phyloP scores from a whole-genome alignment of 495 filamentous ascomycete genomes.

The Penicilliopsis zonata region DNA sequence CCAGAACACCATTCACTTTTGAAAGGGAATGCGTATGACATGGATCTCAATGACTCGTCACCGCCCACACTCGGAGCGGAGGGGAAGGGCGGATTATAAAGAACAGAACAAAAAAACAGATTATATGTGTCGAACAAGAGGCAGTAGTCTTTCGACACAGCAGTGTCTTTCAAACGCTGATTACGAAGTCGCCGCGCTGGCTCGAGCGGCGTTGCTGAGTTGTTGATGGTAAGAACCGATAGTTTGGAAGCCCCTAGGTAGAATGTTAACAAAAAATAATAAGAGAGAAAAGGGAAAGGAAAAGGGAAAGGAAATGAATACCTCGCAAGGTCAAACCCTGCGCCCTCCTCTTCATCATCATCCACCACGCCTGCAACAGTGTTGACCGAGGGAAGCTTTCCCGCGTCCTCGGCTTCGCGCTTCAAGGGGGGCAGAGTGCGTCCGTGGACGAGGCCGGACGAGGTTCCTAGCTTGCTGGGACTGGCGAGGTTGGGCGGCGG shows the following conservation, averaged over 20 bases:
- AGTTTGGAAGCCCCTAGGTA: conserved; percentile 53
- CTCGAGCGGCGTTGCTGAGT: conserved; percentile 31
- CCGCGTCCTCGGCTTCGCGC: conserved; percentile 11
- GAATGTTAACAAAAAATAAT: conserved; percentile 12
- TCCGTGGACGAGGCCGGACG: conserved; percentile 21
- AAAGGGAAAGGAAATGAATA: conserved; percentile 11
- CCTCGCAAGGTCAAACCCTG: conserved; percentile 56
- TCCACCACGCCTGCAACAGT: conserved; percentile 9
- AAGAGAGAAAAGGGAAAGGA: conserved; percentile 1
- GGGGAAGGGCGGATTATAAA: too few species aligned
- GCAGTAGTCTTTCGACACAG: not conserved
- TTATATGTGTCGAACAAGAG: not conserved
- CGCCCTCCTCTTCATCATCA: conserved; percentile 43
- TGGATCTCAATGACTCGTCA: too few species aligned
- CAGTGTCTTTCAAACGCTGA: not conserved
- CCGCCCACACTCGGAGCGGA: too few species aligned
- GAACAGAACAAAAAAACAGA: conserved; percentile 1
- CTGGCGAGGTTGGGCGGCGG: conserved; percentile 39
- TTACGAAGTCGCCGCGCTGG: conserved; percentile 16
- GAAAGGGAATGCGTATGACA: too few species aligned
- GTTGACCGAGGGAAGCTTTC: conserved; percentile 1
- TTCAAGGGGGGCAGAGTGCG: conserved; percentile 25
- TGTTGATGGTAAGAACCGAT: conserved; percentile 56
- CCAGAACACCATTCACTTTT: too few species aligned
- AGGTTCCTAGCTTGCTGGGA: conserved; percentile 32